These are phyloP conservation scores for Nosema muscidifuracis DNA, from an alignment of 371 early-diverging fungal species.

Conservation along the genomic window DNA sequence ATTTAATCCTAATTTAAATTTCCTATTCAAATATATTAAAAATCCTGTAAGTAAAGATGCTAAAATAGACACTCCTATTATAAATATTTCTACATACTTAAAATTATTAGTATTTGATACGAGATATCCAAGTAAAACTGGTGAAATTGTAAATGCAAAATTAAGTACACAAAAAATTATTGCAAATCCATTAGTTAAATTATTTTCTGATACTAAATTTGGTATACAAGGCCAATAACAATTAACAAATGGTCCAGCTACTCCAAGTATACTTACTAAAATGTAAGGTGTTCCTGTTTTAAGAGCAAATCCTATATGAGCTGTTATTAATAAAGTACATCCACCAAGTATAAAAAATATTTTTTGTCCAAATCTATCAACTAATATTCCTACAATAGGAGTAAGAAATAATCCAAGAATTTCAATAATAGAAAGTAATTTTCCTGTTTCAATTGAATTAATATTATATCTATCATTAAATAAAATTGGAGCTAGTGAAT, in stretches of 20 bases:
- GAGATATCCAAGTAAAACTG: conserved; percentile 38
- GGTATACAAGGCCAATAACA: conserved; percentile 63
- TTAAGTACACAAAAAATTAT: conserved; percentile 54
- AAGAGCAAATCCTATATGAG: conserved; percentile 48
- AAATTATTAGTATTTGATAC: conserved; percentile 8
- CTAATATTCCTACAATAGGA: conserved; percentile 41
- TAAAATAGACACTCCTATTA: conserved; percentile 2
- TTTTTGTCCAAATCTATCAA: conserved; percentile 55
- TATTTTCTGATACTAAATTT: conserved; percentile 45
- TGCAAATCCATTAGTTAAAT: conserved; percentile 51
- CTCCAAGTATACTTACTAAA: conserved; percentile 40
- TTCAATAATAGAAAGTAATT: conserved; percentile 53
- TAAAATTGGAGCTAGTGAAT: conserved; percentile 54
- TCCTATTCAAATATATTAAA: conserved; percentile 28
- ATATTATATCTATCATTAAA: conserved; percentile 54
- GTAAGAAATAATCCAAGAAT: conserved; percentile 29
- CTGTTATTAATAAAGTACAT: conserved; percentile 31
- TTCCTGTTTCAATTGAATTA: conserved; percentile 28
- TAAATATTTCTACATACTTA: conserved; percentile 30
- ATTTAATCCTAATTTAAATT: conserved; percentile 32
- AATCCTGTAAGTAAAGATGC: not conserved
- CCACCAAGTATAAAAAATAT: conserved; percentile 49
- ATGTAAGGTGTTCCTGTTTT: conserved; percentile 3
- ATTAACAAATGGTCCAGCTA: conserved; percentile 49
- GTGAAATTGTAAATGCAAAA: conserved; percentile 56